Base-by-base conservation (phyloP, 352 stramenopile genomes). In the Phytopythium litorale region DNA sequence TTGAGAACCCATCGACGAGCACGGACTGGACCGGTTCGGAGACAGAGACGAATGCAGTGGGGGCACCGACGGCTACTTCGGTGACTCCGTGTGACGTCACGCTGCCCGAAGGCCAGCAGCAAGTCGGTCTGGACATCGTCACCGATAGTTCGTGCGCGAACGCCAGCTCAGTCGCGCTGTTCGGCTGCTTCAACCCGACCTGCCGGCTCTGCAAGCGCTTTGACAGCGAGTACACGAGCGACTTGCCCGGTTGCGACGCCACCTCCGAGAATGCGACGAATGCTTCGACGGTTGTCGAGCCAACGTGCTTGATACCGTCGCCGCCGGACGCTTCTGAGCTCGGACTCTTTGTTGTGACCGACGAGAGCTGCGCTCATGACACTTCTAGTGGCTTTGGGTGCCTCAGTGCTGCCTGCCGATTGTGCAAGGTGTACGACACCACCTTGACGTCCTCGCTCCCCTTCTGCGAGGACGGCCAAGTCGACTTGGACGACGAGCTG, bases 391-490 rank as follows among this genome's bases (percentile, higher is more conserved):
- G 55, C 15, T 53, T 76, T 12, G 73, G 73, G 1, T 81, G 73
- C 59, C 70, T 76, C 35, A n/a, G 38, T 8, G 50, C 38, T 15
- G 19, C 28, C 2, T 81, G 73, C 40, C 70, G 73, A 30, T 70
- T 66, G 40, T 81, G 73, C 50, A 70, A 73, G 45, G 71, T 58
- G 13, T 60, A 40, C 16, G 54, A 70, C 13, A 71, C 68, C 15
- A 53, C 32, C 9, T 53, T 62, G 5, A 71, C 65, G 30, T 42
- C 40, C 7, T 66, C 62, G 13, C 56, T 73, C 2, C 48, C 32
- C 18, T 71, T 64, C 37, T 57, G 53, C 19, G 28, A 57, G 15
- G 25, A 19, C 40, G 33, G 23, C 28, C 40, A 40, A 51, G 21
- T 38, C 7, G 21, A 35, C 37, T 18, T 21, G 49, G 51, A 28